Base-by-base conservation (phyloP, 1,284 basidiomycete genomes). In the Hymenochaete sp. region DNA sequence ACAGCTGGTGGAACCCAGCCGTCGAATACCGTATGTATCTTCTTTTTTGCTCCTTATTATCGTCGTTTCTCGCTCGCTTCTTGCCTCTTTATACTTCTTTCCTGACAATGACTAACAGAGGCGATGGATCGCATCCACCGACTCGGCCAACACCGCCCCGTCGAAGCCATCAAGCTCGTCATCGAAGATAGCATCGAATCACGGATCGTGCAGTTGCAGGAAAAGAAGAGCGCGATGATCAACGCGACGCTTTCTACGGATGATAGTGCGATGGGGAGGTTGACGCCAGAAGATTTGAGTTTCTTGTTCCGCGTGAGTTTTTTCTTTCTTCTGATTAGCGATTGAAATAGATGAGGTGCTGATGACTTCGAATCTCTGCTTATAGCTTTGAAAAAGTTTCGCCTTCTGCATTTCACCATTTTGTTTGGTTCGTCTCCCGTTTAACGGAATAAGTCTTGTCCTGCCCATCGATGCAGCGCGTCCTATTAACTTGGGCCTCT, bases 101-200 rank as follows among this genome's bases (percentile, higher is more conserved):
- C 21, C 13, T 18, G 32, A 5, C 18, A 11, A 19, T n/a, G 5
- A 26, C 33, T 40, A 52, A 49, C 71, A 88, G 85, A 97, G 74
- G 93, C 93, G 2, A 96, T 96, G 92, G 93, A 98, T 63, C 85
- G 93, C 48, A 93, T 93, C 49, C 89, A 93, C 64, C 82, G 90
- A 52, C 70, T 95, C 27, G 92, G 91, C 14, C 93, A 98, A 64
- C 86, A 83, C 55, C 77, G 95, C 19, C 93, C 95, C 2, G 89
- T 97, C 38, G 77, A 87, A 55, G 92, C 93, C 11, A 90, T 92
- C 62, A 93, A 98, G 59, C 73, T 98, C 28, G 87, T 98, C 24
- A 77, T 98, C 45, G 93, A 98, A 62, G 93, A 98, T 61, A 92
- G 88, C 53, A 97, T 98, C 54, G 95, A 98, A 63, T 88, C 86